phyloP scores from a whole-genome alignment of 495 filamentous ascomycete species.

The Hypoxylon fuscum region DNA sequence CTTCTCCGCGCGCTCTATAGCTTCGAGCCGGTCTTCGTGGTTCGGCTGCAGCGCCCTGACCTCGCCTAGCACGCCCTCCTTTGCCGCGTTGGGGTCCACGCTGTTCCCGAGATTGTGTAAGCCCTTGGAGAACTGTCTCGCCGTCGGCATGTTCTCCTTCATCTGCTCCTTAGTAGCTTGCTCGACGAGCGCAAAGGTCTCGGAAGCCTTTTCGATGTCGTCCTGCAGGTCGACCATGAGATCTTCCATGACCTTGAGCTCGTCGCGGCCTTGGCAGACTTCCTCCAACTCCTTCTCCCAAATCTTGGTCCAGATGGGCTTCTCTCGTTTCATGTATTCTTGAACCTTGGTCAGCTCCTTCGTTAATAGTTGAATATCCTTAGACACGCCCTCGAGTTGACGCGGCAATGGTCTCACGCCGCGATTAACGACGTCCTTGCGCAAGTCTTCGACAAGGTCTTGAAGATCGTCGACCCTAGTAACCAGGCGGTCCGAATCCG shows the following conservation, averaged over 20 bases:
- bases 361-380: constrained; percentile 81
- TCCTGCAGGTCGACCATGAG: constrained; percentile 90
- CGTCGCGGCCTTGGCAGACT: constrained; percentile 93
- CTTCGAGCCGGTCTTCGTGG: constrained; percentile 89
- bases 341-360: constrained; percentile 95
- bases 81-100: constrained; percentile 79
- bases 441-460: constrained; percentile 94
- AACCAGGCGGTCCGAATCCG: constrained; percentile 88
- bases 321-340: constrained; percentile 88
- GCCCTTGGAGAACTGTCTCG: constrained; percentile 64
- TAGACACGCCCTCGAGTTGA: constrained; percentile 85
- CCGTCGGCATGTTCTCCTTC: constrained; percentile 68
- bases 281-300: constrained; percentile 96
- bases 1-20: constrained; percentile 94
- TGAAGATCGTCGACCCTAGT: constrained; percentile 93
- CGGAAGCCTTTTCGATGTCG: constrained; percentile 90
- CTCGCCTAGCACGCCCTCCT: constrained; percentile 90
- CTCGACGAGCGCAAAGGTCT: constrained; percentile 94
- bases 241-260: constrained; percentile 93
- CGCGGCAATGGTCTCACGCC: constrained; percentile 93
- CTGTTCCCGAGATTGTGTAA: constrained; percentile 70
- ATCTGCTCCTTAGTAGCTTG: constrained; percentile 96
- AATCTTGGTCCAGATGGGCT: constrained; percentile 96
- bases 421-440: constrained; percentile 94
- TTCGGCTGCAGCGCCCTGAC: constrained; percentile 95